Evolutionary conservation across 2,329 filamentous ascomycete species (phyloP).

Genomic region (Paecilomyces sp.): DNA sequence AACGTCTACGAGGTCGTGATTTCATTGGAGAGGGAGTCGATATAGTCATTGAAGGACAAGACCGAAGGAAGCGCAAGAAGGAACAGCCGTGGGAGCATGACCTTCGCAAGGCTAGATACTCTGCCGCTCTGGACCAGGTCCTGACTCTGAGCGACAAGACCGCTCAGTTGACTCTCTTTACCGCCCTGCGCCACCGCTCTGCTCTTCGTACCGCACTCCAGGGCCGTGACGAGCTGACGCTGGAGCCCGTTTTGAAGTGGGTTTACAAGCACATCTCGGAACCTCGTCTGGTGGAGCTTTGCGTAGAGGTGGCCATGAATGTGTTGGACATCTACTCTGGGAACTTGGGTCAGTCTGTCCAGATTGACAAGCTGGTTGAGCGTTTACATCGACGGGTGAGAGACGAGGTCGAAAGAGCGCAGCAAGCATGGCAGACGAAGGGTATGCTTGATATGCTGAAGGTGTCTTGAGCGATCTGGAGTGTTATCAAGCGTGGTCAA

Average conservation of each 20-base stretch:
- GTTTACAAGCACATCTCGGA: constrained; percentile 72
- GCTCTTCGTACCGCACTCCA: constrained; percentile 74
- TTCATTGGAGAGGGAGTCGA: constrained; percentile 78
- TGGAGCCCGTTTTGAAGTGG: constrained; percentile 81
- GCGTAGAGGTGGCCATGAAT: constrained; percentile 74
- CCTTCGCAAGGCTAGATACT: constrained; percentile 71
- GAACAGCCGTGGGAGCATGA: constrained; percentile 73
- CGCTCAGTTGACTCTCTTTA: constrained; percentile 67
- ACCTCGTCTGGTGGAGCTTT: constrained; percentile 71
- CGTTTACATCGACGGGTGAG: constrained; percentile 64
- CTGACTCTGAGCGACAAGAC: constrained; percentile 55
- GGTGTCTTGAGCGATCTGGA: constrained; percentile 9
- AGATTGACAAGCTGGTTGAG: constrained; percentile 64
- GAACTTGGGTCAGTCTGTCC: constrained; percentile 64
- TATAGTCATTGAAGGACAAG: constrained; percentile 70
- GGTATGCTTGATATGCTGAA: constrained; percentile 81
- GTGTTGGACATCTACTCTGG: constrained; percentile 83
- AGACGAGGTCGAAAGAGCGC: constrained; percentile 72
- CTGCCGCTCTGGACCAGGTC: constrained; percentile 70
- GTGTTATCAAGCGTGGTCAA: no score
- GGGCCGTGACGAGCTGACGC: constrained; percentile 69
- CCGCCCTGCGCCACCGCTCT: constrained; percentile 78
- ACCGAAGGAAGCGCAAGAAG: constrained; percentile 55
- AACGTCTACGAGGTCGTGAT: constrained; percentile 62
- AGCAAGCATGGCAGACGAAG: constrained; percentile 70